Conservation (phyloP, 192 early-diverging fungal genomes). For the Coemansia sp. region DNA sequence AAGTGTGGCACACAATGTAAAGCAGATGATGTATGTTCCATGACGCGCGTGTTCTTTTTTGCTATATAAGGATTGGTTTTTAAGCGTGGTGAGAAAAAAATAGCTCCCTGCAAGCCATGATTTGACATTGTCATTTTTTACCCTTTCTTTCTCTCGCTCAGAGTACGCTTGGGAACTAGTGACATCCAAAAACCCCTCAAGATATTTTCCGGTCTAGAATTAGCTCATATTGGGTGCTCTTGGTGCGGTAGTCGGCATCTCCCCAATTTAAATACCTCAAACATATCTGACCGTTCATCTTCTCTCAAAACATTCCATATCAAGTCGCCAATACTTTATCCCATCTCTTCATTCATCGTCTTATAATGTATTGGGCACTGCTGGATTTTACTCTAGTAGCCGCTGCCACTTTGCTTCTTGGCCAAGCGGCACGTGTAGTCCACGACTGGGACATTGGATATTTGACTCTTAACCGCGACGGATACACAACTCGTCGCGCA, state of each 20-base stretch:
- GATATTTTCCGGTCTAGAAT: not conserved
- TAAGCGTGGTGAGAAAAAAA: not conserved
- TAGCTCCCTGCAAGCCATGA: not conserved
- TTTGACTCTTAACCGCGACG: conserved; percentile 62
- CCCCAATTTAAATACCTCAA: not conserved
- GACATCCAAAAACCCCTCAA: not conserved
- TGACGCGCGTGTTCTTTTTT: not conserved
- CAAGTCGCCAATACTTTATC: not conserved
- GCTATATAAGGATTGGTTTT: not conserved
- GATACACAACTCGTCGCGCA: conserved; percentile 57
- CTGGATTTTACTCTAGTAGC: not conserved
- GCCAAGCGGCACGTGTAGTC: not conserved
- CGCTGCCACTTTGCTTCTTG: not conserved
- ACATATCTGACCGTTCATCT: not conserved
- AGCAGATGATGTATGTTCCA: too few species aligned
- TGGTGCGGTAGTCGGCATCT: not conserved
- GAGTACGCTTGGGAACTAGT: not conserved
- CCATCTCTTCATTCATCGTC: not conserved
- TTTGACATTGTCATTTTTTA: not conserved
- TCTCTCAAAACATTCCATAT: not conserved
- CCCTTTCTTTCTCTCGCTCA: not conserved
- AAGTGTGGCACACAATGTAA: not conserved
- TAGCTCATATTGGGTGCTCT: not conserved
- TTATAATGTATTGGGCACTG: not conserved
- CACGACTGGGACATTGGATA: conserved; percentile 65